Percentiles rank a stretch among this genome's conserved stretches.
These are phyloP conservation scores for Camellia sinensis DNA, from an alignment of 148 eudicot species.

Conservation along the genomic window DNA sequence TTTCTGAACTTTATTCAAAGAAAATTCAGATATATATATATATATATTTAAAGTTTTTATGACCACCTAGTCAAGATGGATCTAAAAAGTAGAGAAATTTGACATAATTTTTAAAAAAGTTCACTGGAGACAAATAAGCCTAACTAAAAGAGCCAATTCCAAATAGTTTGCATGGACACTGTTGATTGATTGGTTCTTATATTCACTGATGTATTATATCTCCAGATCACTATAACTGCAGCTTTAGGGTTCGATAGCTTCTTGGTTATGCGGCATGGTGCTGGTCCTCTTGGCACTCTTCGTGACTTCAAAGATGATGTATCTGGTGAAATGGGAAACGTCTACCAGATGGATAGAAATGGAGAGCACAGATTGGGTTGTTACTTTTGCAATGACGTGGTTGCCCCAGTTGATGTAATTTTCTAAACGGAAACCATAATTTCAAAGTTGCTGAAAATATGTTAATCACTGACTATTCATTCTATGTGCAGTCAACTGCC, in stretches of 20 bases:
- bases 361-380: slow-evolving; percentile 74
- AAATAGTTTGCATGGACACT: not conserved
- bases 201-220: not conserved
- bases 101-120: too few species aligned
- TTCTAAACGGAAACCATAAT: not conserved
- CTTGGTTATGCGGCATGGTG: slow-evolving; percentile 98
- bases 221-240: slow-evolving; percentile 75
- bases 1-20: too few species aligned
- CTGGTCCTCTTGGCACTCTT: slow-evolving; percentile 48
- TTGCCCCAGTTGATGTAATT: slow-evolving; percentile 88
- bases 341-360: slow-evolving; percentile 37
- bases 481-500: slow-evolving; percentile 68
- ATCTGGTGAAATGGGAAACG: slow-evolving; percentile 43
- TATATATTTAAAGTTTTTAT: too few species aligned
- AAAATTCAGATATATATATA: too few species aligned
- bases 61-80: too few species aligned
- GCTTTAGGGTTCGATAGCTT: slow-evolving; percentile 97
- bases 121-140: too few species aligned
- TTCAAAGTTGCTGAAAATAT: not conserved
- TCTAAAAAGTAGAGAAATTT: too few species aligned
- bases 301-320: slow-evolving; percentile 26
- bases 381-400: slow-evolving; percentile 97
- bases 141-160: not conserved
- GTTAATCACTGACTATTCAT: slow-evolving; percentile 7
- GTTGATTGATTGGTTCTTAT: not conserved